A percentile compares a stretch with the other conserved stretches of the same genome.
Conservation (phyloP, 192 early-diverging fungal genomes). For the Mortierella alpina region DNA sequence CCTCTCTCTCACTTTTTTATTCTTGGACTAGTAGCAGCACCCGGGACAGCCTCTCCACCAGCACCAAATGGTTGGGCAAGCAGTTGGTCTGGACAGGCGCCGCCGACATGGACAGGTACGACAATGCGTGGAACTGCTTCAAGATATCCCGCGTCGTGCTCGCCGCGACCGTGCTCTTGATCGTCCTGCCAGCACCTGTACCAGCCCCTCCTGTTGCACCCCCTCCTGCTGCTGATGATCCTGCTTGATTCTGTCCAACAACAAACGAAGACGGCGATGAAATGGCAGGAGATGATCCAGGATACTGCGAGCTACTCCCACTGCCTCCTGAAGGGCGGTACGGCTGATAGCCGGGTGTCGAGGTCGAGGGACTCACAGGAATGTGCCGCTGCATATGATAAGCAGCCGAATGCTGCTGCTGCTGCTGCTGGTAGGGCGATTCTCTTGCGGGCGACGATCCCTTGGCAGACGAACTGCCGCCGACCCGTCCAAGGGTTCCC, state of each 20-base stretch:
- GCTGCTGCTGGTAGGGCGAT: constrained; percentile 20
- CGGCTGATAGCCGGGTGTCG: neutral
- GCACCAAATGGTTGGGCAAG: constrained; percentile 60
- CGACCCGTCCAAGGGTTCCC: neutral
- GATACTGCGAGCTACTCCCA: neutral
- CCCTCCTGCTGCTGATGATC: too few relatives aligned
- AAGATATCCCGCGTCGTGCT: constrained; percentile 61
- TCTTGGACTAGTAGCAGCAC: constrained; percentile 55
- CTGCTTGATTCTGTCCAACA: too few relatives aligned
- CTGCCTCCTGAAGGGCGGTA: neutral
- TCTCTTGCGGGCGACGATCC: neutral
- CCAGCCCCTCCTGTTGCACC: too few relatives aligned
- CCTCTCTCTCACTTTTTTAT: neutral
- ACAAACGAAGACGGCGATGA: constrained; percentile 3
- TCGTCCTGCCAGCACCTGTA: neutral
- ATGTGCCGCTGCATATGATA: constrained; percentile 20
- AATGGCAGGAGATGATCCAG: constrained; percentile 19
- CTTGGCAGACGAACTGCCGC: neutral
- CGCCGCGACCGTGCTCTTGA: constrained; percentile 34
- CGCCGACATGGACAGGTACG: constrained; percentile 57
- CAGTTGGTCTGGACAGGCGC: constrained; percentile 56
- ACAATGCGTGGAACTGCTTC: constrained; percentile 63
- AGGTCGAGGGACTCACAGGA: constrained; percentile 12
- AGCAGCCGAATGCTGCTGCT: constrained; percentile 17
- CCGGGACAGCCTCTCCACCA: constrained; percentile 60